Conservation (phyloP, 192 early-diverging fungal genomes). For the Rhizoclosmatium sp. region DNA sequence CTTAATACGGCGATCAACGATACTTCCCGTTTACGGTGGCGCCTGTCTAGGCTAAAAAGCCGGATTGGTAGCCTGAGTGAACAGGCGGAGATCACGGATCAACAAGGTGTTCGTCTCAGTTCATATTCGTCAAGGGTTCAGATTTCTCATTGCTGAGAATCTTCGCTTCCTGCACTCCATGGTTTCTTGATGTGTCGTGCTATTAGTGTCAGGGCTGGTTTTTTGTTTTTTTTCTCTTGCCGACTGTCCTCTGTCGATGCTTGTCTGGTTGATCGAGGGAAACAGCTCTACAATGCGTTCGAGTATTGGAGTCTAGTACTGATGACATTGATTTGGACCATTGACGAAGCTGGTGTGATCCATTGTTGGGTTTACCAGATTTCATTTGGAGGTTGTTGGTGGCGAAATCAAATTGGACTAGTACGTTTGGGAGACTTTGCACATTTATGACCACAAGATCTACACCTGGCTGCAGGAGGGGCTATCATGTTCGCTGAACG, state of each 20-base stretch:
- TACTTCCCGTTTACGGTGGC: too few species aligned
- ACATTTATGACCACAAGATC: too few species aligned
- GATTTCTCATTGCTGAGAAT: background rate
- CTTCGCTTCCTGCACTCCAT: conserved; percentile 1
- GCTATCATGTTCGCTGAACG: too few species aligned
- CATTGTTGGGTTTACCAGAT: background rate
- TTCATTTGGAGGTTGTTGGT: too few species aligned
- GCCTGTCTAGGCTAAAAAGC: too few species aligned
- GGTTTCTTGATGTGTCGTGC: background rate
- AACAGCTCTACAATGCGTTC: background rate
- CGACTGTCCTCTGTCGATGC: too few species aligned
- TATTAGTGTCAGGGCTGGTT: background rate
- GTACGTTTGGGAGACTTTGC: too few species aligned
- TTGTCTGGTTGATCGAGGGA: conserved; percentile 5
- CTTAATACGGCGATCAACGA: too few species aligned
- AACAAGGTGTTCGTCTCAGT: background rate
- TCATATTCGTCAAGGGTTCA: conserved; percentile 1
- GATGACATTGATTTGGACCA: background rate
- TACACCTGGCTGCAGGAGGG: too few species aligned
- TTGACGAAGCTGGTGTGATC: background rate
- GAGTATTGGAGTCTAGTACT: conserved; percentile 3
- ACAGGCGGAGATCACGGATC: too few species aligned
- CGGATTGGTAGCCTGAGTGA: too few species aligned
- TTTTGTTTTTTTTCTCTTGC: background rate
- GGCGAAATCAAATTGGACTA: too few species aligned